phyloP scores from a whole-genome alignment of 2,329 filamentous ascomycete genomes.

The Trichothecium roseum region DNA sequence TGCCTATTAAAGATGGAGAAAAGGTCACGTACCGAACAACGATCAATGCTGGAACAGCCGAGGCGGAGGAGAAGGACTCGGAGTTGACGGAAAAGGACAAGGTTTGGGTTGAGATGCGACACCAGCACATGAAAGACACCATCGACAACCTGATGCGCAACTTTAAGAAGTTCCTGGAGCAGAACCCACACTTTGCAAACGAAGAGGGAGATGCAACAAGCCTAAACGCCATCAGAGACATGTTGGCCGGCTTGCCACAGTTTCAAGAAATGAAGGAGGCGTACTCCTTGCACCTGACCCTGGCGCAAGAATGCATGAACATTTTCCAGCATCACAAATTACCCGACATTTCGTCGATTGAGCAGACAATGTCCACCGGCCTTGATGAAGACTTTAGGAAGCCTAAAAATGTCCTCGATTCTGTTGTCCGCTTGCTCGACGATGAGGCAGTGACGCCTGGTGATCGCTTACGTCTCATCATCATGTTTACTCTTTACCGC shows the following conservation, averaged over 20 bases:
- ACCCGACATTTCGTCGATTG: constrained; percentile 74
- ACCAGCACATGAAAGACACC: constrained; percentile 96
- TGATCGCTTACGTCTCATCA: constrained; percentile 76
- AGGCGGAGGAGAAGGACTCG: constrained; percentile 77
- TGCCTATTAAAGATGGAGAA: constrained; percentile 80
- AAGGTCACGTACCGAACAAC: constrained; percentile 77
- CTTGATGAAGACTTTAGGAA: constrained; percentile 88
- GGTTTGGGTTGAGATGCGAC: constrained; percentile 91
- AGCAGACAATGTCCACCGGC: constrained; percentile 86
- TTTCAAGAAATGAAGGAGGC: constrained; percentile 94
- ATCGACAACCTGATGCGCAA: constrained; percentile 88
- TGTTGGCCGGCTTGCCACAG: constrained; percentile 88
- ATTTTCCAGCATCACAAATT: constrained; percentile 79
- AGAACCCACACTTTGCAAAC: constrained; percentile 88
- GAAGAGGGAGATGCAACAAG: constrained; percentile 58
- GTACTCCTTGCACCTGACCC: constrained; percentile 87
- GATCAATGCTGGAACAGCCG: constrained; percentile 61
- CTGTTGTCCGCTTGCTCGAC: constrained; percentile 79
- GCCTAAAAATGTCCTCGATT: constrained; percentile 78
- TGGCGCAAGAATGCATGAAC: constrained; percentile 97
- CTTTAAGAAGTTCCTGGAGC: constrained; percentile 81
- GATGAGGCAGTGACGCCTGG: constrained; percentile 61
- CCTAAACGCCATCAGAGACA: constrained; percentile 88
- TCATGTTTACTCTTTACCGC: constrained; percentile 77
- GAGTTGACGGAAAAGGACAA: constrained; percentile 84